Percentiles rank a stretch among this genome's conserved stretches.
Conservation (phyloP, 768 basidiomycete genomes). For the Leccinum incarnatum region DNA sequence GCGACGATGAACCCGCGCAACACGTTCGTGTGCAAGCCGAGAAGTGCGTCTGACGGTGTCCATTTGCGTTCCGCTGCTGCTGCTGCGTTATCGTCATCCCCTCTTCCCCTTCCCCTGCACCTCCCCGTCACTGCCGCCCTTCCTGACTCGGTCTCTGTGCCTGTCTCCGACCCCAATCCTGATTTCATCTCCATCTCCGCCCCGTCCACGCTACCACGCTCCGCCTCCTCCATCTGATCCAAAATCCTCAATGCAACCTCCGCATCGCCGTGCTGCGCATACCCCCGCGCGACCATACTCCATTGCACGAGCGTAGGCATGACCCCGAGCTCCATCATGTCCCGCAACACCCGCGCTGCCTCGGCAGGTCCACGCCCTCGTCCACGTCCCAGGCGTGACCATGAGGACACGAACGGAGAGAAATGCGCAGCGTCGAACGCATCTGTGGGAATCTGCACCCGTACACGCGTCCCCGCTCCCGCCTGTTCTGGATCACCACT, state of each 20-base stretch:
- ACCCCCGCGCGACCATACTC: too few species aligned
- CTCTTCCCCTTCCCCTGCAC: neutral
- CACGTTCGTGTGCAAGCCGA: conserved; percentile 38
- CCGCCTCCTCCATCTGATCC: too few species aligned
- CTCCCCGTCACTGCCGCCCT: neutral
- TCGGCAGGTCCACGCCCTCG: conserved; percentile 17
- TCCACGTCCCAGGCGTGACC: conserved; percentile 25
- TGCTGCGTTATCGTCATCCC: too few species aligned
- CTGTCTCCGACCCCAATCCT: neutral
- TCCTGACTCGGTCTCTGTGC: neutral
- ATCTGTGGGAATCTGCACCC: conserved; percentile 23
- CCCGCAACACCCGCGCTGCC: conserved; percentile 43
- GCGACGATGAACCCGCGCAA: conserved; percentile 39
- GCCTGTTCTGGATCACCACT: neutral
- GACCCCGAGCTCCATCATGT: conserved; percentile 39
- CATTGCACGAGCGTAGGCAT: too few species aligned
- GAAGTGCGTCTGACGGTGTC: neutral
- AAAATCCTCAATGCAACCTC: too few species aligned
- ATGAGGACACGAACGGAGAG: conserved; percentile 48
- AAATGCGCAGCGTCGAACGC: conserved; percentile 43
- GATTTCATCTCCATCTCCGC: neutral
- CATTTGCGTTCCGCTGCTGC: too few species aligned
- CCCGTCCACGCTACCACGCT: neutral
- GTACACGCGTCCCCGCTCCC: neutral
- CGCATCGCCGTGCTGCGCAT: too few species aligned